phyloP scores from a whole-genome alignment of 2,329 filamentous ascomycete genomes.

The Herpotrichia juniperi region DNA sequence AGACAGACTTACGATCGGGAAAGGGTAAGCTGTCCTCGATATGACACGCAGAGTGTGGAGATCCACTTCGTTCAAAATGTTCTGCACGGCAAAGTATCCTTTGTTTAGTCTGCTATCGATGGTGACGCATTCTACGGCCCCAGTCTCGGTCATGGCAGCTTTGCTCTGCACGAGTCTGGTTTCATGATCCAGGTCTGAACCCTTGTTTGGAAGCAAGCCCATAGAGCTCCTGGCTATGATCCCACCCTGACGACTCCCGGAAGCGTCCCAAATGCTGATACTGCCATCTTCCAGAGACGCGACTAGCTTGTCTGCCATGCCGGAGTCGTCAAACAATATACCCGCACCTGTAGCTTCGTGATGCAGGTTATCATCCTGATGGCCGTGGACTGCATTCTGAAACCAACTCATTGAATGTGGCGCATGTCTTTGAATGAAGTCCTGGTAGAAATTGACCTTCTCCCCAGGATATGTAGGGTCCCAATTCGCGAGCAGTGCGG shows the following conservation, averaged over 20 bases:
- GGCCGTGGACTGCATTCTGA: slow-evolving; percentile 60
- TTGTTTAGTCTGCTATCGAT: slow-evolving; percentile 71
- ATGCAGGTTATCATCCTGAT: slow-evolving; percentile 49
- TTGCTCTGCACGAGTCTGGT: slow-evolving; percentile 51
- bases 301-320: slow-evolving; percentile 66
- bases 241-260: slow-evolving; percentile 60
- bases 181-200: slow-evolving; percentile 49
- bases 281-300: slow-evolving; percentile 86
- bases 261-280: slow-evolving; percentile 79
- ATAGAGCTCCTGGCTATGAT: slow-evolving; percentile 70
- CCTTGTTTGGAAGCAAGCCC: slow-evolving; percentile 69
- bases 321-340: slow-evolving; percentile 62
- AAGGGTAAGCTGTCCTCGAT: slow-evolving; percentile 75
- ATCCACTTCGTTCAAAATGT: slow-evolving; percentile 80
- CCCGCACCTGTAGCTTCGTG: slow-evolving; percentile 77
- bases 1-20: slow-evolving; percentile 83
- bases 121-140: slow-evolving; percentile 81
- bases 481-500: slow-evolving; percentile 77
- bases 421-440: slow-evolving; percentile 83
- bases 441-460: slow-evolving; percentile 81
- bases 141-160: slow-evolving; percentile 70
- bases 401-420: slow-evolving; percentile 80
- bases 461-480: slow-evolving; percentile 78
- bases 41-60: slow-evolving; percentile 73
- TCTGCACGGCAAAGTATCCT: slow-evolving; percentile 82